Conservation (phyloP, 2,329 filamentous ascomycete genomes). For the Orbilia javanica region DNA sequence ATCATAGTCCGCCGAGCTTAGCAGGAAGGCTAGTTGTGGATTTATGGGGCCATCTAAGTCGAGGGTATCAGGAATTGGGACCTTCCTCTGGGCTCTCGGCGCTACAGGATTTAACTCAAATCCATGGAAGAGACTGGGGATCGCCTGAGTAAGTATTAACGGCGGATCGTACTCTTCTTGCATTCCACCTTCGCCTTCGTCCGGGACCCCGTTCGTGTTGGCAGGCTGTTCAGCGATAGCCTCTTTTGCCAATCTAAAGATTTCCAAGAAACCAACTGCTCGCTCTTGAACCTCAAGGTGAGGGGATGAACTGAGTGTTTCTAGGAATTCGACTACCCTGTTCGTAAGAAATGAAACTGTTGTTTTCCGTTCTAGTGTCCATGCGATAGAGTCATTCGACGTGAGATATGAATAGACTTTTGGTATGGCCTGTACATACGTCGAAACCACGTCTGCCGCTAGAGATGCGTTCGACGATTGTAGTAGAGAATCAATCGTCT, state of each 20-base stretch:
- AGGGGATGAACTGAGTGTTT: slow-evolving; percentile 82
- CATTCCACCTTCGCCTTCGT: slow-evolving; percentile 25
- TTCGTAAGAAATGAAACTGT: slow-evolving; percentile 82
- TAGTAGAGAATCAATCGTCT: slow-evolving; percentile 79
- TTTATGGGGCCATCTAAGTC: slow-evolving; percentile 88
- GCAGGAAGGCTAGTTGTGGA: slow-evolving; percentile 75
- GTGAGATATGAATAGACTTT: slow-evolving; percentile 85
- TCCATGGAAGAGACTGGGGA: slow-evolving; percentile 86
- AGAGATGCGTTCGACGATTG: slow-evolving; percentile 73
- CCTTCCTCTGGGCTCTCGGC: slow-evolving; percentile 82
- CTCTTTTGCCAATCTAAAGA: slow-evolving; percentile 87
- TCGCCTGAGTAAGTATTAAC: slow-evolving; percentile 86
- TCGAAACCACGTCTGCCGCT: slow-evolving; percentile 77
- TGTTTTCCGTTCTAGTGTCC: slow-evolving; percentile 80
- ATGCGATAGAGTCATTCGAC: slow-evolving; percentile 74
- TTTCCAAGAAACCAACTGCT: slow-evolving; percentile 89
- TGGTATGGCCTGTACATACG: slow-evolving; percentile 84
- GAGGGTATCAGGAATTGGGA: slow-evolving; percentile 80
- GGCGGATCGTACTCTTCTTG: slow-evolving; percentile 73
- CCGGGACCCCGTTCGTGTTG: slow-evolving; percentile 62
- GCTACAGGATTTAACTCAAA: slow-evolving; percentile 94
- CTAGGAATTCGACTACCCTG: slow-evolving; percentile 83
- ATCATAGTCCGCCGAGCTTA: slow-evolving; percentile 70
- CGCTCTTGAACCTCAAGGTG: slow-evolving; percentile 94
- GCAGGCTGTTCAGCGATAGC: slow-evolving; percentile 77